Base-by-base conservation (phyloP, 176 grass and related monocot genomes). In the Dactylis glomerata region DNA sequence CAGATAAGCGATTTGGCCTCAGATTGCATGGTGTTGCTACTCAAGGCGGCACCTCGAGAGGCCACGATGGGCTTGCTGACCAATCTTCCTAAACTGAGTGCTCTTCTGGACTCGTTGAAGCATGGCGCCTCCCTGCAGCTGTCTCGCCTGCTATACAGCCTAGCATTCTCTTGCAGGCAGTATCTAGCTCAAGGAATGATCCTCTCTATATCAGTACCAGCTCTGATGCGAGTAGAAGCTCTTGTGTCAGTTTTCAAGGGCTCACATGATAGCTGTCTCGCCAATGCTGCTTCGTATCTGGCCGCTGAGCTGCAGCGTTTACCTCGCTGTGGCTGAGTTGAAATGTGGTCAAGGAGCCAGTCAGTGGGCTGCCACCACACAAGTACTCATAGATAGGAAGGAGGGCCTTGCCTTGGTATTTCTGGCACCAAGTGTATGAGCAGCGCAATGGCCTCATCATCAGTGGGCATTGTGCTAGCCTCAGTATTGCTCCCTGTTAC, bases 181-280 rank as follows among this genome's bases (percentile, higher is more conserved):
- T 99, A 94, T 71, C 74, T 99, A 62, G 82, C 93, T 37, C 93
- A 99, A 63, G 96, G 89, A 84, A 90, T 99, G 93, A 99, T 96
- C 37, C 59, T 99, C 49, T 99, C 96, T 30, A 94, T 99, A 89
- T 89, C 93, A 37, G 57, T 88, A 30, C 51, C 87, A n/a, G 91
- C 85, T 77, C 68, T 99, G 75, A 87, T 83, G 84, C 93, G 88
- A 84, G 88, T 99, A 52, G 96, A 95, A 83, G 68, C 77, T 4
- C 71, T 94, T 46, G 85, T 96, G 50, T 91, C 78, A 78, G 38
- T 67, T 59, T 87, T 99, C 79, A 96, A 81, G 86, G 61, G 57
- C 54, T 99, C 93, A 73, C 78, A 67, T 73, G 75, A 94, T n/a
- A 73, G 68, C 70, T 24, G 59, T 79, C 88, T 99, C 81, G 57